Conservation (phyloP, 2,329 filamentous ascomycete species). For the Nemania abortiva region DNA sequence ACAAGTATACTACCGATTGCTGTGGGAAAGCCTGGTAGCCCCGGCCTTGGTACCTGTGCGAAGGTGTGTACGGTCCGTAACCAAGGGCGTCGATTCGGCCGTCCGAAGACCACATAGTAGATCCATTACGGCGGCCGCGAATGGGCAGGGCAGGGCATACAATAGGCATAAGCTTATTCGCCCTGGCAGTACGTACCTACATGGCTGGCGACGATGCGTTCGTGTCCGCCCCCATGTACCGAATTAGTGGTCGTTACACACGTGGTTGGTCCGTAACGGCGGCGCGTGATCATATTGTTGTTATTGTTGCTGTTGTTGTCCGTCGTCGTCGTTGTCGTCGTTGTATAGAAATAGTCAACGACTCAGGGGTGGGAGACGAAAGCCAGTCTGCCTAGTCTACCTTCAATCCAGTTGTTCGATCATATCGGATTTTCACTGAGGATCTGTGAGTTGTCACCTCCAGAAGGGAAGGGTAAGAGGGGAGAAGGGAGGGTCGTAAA, state of each 20-base stretch:
- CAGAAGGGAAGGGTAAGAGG: too few species aligned
- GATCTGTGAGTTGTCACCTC: too few species aligned
- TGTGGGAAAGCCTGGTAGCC: neutral
- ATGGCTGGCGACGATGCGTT: constrained; percentile 5
- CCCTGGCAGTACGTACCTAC: neutral
- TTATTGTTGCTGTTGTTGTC: neutral
- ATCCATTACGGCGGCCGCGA: neutral
- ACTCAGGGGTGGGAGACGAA: too few species aligned
- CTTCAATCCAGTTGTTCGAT: too few species aligned
- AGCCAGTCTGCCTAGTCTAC: too few species aligned
- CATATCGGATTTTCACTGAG: too few species aligned
- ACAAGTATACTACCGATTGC: neutral
- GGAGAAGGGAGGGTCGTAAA: too few species aligned
- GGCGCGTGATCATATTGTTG: constrained; percentile 22
- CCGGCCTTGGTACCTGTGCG: neutral
- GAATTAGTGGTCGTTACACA: constrained; percentile 1
- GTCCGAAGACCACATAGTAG: neutral
- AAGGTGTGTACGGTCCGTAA: neutral
- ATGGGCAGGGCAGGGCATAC: too few species aligned
- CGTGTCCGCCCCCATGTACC: neutral
- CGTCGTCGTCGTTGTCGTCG: too few species aligned
- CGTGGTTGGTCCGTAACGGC: constrained; percentile 15
- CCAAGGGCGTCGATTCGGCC: neutral
- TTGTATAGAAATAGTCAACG: too few species aligned
- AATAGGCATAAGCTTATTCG: neutral